These are phyloP conservation scores for Ceratocystiopsis sp. DNA, from an alignment of 2,329 filamentous ascomycete species.

Conservation along the genomic window DNA sequence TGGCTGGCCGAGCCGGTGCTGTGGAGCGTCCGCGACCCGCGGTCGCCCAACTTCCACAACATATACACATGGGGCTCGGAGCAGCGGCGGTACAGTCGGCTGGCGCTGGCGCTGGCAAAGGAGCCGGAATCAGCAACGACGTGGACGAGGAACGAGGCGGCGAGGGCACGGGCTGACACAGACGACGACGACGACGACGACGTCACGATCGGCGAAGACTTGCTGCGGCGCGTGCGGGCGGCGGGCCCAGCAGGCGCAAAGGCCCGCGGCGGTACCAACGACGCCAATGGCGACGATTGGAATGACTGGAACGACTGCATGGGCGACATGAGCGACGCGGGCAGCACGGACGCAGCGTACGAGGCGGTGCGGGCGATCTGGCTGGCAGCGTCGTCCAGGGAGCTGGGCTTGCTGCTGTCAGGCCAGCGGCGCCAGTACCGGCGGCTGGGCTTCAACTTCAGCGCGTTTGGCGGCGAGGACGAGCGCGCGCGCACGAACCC, in stretches of 20 bases:
- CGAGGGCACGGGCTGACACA: too few relatives aligned
- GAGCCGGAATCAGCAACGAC: not conserved
- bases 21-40: slow-evolving; percentile 19
- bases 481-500: slow-evolving; percentile 17
- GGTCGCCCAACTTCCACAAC: slow-evolving; percentile 20
- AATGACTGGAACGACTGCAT: slow-evolving; percentile 10
- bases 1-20: slow-evolving; percentile 22
- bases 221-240: slow-evolving; percentile 1
- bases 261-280: not conserved
- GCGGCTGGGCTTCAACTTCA: slow-evolving; percentile 24
- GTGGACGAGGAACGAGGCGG: not conserved
- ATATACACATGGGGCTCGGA: slow-evolving; percentile 22
- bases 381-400: slow-evolving; percentile 11
- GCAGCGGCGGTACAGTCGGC: slow-evolving; percentile 16
- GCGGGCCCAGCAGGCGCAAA: not conserved
- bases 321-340: slow-evolving; percentile 1
- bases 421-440: slow-evolving; percentile 17
- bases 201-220: slow-evolving; percentile 1
- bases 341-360: slow-evolving; percentile 2
- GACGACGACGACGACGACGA: not conserved
- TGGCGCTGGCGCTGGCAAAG: slow-evolving; percentile 11
- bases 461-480: slow-evolving; percentile 20
- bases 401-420: slow-evolving; percentile 20
- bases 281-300: slow-evolving; percentile 6
- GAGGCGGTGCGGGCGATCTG: slow-evolving; percentile 17